Base-by-base conservation (phyloP, 352 stramenopile genomes). In the Phytophthora boehmeriae region DNA sequence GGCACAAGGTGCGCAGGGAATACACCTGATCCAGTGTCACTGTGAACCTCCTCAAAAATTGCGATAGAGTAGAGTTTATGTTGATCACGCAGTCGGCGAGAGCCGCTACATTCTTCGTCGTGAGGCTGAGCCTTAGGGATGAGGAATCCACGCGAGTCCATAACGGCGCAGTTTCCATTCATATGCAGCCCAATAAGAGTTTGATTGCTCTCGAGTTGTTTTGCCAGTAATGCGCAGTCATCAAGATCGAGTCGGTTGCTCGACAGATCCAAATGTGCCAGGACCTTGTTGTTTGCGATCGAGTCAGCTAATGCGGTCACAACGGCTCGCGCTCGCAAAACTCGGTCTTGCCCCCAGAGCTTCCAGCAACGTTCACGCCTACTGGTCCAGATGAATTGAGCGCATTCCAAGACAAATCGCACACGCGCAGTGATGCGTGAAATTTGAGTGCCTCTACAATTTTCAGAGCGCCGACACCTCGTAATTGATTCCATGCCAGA, bases 61-160 rank as follows among this genome's bases (percentile, higher is more conserved):
- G 76, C 76, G 53, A 93, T 88, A 14, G 80, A 88, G 59, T 80
- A 90, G 57, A 83, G 72, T 54, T 93, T 93, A 70, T 93, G 82
- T 53, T 93, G 85, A 36, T 90, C 75, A 1, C 76, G 66, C 16
- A 93, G 66, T 69, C 32, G 63, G 50, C 10, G 67, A 16, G 53
- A 73, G 1, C 59, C 53, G 11, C 59, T 44, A 45, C 49, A 19
- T 8, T 69, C 59, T 63, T 74, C 54, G 16, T 65, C 60, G 43
- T 73, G 25, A 61, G 64, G 52, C 72, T 87, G 20, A 48, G 59
- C 17, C 51, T 80, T 87, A 2, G 80, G 68, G 6, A 90, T 59
- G 22, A 93, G 56, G 63, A 90, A 93, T 1, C 85, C 85, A 5
- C 76, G 63, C 17, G 82, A 80, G 69, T 92, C 76, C 59, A 90